A percentile compares a stretch with the other conserved stretches of the same genome.
Evolutionary conservation across 371 early-diverging fungal species (phyloP).

Genomic region (Zychaea mexicana): DNA sequence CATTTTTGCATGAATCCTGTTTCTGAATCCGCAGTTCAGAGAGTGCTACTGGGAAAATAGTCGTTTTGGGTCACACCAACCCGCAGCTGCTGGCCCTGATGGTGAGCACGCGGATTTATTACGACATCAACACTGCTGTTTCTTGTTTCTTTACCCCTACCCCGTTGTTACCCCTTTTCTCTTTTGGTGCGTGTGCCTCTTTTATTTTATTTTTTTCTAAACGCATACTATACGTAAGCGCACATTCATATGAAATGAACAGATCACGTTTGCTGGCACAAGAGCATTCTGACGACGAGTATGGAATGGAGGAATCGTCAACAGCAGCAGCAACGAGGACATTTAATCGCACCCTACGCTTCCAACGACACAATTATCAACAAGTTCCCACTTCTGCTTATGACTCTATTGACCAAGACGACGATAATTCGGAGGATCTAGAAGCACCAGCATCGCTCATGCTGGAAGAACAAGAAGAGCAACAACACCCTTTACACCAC

Average conservation of each 20-base stretch:
- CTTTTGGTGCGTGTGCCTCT: too few relatives aligned
- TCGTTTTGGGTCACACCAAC: too few relatives aligned
- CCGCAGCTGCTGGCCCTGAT: too few relatives aligned
- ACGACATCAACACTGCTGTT: too few relatives aligned
- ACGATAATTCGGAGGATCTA: slow-evolving; percentile 32
- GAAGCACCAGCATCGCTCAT: slow-evolving; percentile 69
- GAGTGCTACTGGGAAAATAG: too few relatives aligned
- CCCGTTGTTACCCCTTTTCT: too few relatives aligned
- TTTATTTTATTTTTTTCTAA: slow-evolving; percentile 1
- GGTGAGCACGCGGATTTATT: too few relatives aligned
- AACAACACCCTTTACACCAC: slow-evolving; percentile 6
- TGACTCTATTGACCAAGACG: neutral
- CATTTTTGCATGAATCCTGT: neutral
- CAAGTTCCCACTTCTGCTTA: slow-evolving; percentile 3
- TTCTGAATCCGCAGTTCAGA: too few relatives aligned
- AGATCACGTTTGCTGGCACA: slow-evolving; percentile 8
- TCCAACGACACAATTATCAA: slow-evolving; percentile 11
- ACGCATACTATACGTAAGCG: neutral
- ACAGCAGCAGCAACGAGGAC: neutral
- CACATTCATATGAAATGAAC: neutral
- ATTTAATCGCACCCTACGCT: slow-evolving; percentile 1
- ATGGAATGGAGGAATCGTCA: slow-evolving; percentile 8
- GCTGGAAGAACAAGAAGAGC: slow-evolving; percentile 44
- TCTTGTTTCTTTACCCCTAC: too few relatives aligned
- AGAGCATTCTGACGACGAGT: slow-evolving; percentile 19